phyloP scores from a whole-genome alignment of 768 basidiomycete genomes.

The Psilocybe subaeruginosa region DNA sequence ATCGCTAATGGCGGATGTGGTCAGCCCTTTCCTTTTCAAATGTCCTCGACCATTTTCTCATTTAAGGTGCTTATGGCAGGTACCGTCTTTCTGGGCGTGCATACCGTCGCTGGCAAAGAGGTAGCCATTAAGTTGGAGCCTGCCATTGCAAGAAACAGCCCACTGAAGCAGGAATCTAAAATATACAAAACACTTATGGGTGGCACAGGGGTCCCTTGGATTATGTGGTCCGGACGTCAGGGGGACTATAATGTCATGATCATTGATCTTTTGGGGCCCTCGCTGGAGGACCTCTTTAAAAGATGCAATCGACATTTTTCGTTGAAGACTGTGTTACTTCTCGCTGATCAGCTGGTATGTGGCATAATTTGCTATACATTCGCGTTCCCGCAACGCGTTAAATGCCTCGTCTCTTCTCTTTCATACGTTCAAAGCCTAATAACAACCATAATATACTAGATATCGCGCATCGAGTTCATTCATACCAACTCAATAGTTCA shows the following conservation, averaged over 20 bases:
- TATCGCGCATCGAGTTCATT: constrained; percentile 95
- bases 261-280: constrained; percentile 94
- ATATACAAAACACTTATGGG: constrained; percentile 93
- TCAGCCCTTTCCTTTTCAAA: constrained; percentile 30
- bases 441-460: constrained; percentile 47
- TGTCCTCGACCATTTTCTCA: constrained; percentile 4
- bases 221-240: constrained; percentile 89
- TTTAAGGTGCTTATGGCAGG: constrained; percentile 39
- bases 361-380: neutral
- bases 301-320: constrained; percentile 91
- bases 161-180: constrained; percentile 86
- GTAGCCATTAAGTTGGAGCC: constrained; percentile 86
- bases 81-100: constrained; percentile 77
- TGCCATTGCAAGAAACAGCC: constrained; percentile 59
- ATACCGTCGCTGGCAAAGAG: constrained; percentile 81
- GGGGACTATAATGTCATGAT: constrained; percentile 98
- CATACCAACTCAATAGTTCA: constrained; percentile 95
- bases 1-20: constrained; percentile 83
- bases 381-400: neutral
- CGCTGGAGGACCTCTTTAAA: constrained; percentile 85
- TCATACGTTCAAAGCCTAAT: constrained; percentile 23
- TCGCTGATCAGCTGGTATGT: constrained; percentile 93
- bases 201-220: constrained; percentile 87
- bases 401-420: neutral
- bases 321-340: constrained; percentile 90